Evolutionary conservation across 345 rosid species (phyloP).

Genomic region (Populus pruinosa): DNA sequence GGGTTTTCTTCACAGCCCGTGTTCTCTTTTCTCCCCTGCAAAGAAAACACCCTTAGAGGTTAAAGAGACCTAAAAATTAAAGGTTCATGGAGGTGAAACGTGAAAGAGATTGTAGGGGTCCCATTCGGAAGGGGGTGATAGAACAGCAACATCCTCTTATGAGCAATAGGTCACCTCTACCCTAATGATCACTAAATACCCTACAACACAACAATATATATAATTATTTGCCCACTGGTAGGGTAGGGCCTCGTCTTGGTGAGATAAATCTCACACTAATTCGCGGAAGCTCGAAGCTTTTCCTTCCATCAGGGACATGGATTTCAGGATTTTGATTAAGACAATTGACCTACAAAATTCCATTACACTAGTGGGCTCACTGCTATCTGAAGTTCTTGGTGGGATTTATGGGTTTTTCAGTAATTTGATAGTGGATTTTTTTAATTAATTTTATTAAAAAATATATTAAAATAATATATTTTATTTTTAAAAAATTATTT

Average conservation of each 20-base stretch:
- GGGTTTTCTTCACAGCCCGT: slow-evolving; percentile 3
- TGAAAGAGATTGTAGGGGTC: neutral
- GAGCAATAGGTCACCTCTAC: slow-evolving; percentile 40
- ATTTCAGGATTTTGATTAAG: slow-evolving; percentile 33
- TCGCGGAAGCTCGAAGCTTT: slow-evolving; percentile 16
- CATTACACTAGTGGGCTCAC: neutral
- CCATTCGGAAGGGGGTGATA: neutral
- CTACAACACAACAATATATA: slow-evolving; percentile 22
- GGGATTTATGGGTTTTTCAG: too few relatives aligned
- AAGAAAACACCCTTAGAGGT: slow-evolving; percentile 16
- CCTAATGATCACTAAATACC: slow-evolving; percentile 37
- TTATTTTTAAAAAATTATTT: too few relatives aligned
- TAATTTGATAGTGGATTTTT: too few relatives aligned
- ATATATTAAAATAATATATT: too few relatives aligned
- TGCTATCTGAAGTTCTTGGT: too few relatives aligned
- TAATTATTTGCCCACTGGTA: too few relatives aligned
- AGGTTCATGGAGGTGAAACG: neutral
- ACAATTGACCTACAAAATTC: slow-evolving; percentile 26
- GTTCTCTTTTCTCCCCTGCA: slow-evolving; percentile 6
- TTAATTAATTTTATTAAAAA: too few relatives aligned
- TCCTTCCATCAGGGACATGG: slow-evolving; percentile 21
- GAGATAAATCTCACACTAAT: neutral
- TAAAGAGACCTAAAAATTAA: neutral
- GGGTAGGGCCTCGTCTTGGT: neutral
- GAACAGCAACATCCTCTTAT: slow-evolving; percentile 14